Conservation (phyloP, 768 basidiomycete genomes). For the Pisolithus tinctorius region DNA sequence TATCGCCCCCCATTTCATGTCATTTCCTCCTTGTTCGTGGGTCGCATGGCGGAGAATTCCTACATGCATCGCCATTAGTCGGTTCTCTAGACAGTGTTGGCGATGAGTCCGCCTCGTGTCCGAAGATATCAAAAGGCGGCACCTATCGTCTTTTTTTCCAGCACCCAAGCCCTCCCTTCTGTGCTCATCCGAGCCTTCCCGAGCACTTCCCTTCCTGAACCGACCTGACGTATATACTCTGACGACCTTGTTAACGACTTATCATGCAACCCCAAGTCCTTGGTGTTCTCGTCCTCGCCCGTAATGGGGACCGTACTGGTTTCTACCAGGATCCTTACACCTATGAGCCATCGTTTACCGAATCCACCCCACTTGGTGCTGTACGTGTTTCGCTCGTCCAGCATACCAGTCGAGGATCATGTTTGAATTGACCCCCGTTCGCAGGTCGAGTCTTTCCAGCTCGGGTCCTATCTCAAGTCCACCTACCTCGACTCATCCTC, state of each 20-base stretch:
- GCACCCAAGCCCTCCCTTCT: conserved; percentile 7
- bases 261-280: conserved; percentile 38
- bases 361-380: conserved; percentile 74
- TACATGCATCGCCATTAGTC: conserved; percentile 23
- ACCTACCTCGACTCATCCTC: conserved; percentile 64
- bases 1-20: conserved; percentile 8
- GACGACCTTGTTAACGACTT: conserved; percentile 10
- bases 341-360: conserved; percentile 55
- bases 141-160: neutral
- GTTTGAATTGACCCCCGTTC: neutral
- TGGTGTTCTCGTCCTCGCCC: conserved; percentile 70
- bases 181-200: conserved; percentile 1
- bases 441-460: conserved; percentile 60
- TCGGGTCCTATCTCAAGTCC: conserved; percentile 54
- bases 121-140: conserved; percentile 24
- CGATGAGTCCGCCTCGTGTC: conserved; percentile 23
- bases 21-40: neutral
- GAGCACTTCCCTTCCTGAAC: neutral
- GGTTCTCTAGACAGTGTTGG: conserved; percentile 20
- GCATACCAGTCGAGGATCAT: neutral
- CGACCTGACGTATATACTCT: neutral
- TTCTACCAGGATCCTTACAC: conserved; percentile 67
- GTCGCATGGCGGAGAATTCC: conserved; percentile 22
- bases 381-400: conserved; percentile 29
- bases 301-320: conserved; percentile 67